These are phyloP conservation scores for Backusella morwellensis DNA, from an alignment of 192 early-diverging fungal genomes.

Conservation along the genomic window DNA sequence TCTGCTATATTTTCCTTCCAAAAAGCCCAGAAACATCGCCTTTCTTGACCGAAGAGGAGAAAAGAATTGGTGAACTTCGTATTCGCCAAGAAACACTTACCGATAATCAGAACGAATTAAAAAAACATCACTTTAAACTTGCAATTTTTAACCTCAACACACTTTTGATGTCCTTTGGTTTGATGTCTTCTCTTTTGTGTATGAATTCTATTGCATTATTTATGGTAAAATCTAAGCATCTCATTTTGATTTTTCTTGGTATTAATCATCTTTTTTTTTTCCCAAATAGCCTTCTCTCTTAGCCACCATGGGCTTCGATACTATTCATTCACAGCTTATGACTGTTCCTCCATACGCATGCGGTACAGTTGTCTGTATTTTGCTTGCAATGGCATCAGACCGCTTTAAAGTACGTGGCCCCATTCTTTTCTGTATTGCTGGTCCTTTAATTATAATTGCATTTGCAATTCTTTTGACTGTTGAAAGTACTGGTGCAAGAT, in stretches of 20 bases:
- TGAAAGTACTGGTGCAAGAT: neutral
- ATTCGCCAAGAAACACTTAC: constrained; percentile 40
- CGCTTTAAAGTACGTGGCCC: constrained; percentile 7
- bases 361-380: constrained; percentile 21
- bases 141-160: neutral
- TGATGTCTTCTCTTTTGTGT: constrained; percentile 9
- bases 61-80: constrained; percentile 30
- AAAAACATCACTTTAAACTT: constrained; percentile 37
- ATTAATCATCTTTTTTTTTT: neutral
- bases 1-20: constrained; percentile 38
- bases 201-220: constrained; percentile 14
- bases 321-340: constrained; percentile 40
- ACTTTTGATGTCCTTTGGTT: constrained; percentile 12
- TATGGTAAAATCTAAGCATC: constrained; percentile 8
- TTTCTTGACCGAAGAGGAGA: constrained; percentile 38
- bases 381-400: constrained; percentile 1
- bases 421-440: constrained; percentile 6
- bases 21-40: constrained; percentile 37
- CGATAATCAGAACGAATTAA: constrained; percentile 32
- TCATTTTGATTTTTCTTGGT: neutral
- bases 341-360: constrained; percentile 42
- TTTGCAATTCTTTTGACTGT: constrained; percentile 3
- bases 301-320: constrained; percentile 52
- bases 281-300: constrained; percentile 44
- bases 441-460: constrained; percentile 4